Evolutionary conservation across 1,284 basidiomycete genomes (phyloP).

Genomic region (Leccinum subfulvum): DNA sequence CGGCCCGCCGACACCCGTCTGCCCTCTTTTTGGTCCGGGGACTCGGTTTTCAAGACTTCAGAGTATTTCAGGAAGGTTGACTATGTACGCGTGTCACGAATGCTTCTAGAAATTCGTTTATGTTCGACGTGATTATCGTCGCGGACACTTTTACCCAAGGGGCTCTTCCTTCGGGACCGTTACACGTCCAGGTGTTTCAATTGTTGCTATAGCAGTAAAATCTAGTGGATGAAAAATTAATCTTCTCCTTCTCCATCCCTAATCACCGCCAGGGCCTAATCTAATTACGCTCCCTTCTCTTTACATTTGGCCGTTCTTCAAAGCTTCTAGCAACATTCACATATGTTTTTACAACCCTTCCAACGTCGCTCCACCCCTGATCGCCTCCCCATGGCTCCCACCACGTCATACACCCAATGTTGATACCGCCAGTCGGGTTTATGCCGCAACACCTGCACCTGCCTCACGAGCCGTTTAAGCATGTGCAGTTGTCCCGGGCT

Average conservation of each 20-base stretch:
- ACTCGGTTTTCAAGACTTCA: slow-evolving; percentile 8
- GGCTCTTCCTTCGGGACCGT: neutral
- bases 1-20: slow-evolving; percentile 2
- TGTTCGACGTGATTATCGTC: slow-evolving; percentile 12
- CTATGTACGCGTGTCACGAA: slow-evolving; percentile 4
- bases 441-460: slow-evolving; percentile 18
- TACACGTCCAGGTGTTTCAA: slow-evolving; percentile 9
- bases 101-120: neutral
- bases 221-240: neutral
- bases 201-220: slow-evolving; percentile 16
- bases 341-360: slow-evolving; percentile 25
- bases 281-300: neutral
- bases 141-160: neutral
- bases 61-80: slow-evolving; percentile 8
- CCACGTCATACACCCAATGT: slow-evolving; percentile 29
- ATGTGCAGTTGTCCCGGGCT: slow-evolving; percentile 9
- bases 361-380: slow-evolving; percentile 11
- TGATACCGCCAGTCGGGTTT: slow-evolving; percentile 26
- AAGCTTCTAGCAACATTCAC: slow-evolving; percentile 27
- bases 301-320: slow-evolving; percentile 33
- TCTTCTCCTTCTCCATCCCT: neutral
- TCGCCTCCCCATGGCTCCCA: slow-evolving; percentile 11
- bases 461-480: slow-evolving; percentile 18
- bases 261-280: slow-evolving; percentile 10
- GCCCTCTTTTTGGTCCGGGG: slow-evolving; percentile 8